phyloP scores from a whole-genome alignment of 768 basidiomycete species.

The Boletus insuetus region DNA sequence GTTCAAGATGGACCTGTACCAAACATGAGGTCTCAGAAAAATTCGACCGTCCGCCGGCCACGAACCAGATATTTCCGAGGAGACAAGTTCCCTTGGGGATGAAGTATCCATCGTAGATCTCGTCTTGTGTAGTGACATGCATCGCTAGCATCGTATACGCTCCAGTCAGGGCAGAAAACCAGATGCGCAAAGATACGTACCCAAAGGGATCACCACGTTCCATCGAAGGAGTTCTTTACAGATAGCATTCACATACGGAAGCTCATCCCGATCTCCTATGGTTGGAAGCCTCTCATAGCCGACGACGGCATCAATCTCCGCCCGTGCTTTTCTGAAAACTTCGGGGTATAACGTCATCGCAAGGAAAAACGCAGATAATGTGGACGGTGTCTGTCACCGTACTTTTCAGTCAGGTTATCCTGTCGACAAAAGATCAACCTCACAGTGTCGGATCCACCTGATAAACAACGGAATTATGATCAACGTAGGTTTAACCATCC shows the following conservation, averaged over 20 bases:
- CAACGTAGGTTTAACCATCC: not conserved
- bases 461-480: not conserved
- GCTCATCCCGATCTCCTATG: conserved; percentile 6
- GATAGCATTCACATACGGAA: conserved; percentile 17
- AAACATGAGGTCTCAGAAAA: not conserved
- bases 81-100: conserved; percentile 19
- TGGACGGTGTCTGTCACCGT: conserved; percentile 15
- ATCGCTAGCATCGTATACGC: not conserved
- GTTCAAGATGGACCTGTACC: conserved; percentile 1
- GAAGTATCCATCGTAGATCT: conserved; percentile 14
- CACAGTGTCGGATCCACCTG: conserved; percentile 28
- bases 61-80: conserved; percentile 9
- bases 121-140: conserved; percentile 15
- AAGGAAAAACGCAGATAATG: conserved; percentile 17
- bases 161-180: not conserved
- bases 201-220: not conserved
- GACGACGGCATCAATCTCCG: conserved; percentile 11
- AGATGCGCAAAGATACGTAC: not conserved
- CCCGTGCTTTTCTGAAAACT: conserved; percentile 5
- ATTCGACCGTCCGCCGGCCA: not conserved
- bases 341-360: conserved; percentile 15
- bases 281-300: conserved; percentile 12
- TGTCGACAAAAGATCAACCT: conserved; percentile 18
- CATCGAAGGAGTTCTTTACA: conserved; percentile 16
- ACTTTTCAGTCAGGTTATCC: not conserved